Evolutionary conservation across 2,329 filamentous ascomycete species (phyloP).

Genomic region (Penicillium sp.): DNA sequence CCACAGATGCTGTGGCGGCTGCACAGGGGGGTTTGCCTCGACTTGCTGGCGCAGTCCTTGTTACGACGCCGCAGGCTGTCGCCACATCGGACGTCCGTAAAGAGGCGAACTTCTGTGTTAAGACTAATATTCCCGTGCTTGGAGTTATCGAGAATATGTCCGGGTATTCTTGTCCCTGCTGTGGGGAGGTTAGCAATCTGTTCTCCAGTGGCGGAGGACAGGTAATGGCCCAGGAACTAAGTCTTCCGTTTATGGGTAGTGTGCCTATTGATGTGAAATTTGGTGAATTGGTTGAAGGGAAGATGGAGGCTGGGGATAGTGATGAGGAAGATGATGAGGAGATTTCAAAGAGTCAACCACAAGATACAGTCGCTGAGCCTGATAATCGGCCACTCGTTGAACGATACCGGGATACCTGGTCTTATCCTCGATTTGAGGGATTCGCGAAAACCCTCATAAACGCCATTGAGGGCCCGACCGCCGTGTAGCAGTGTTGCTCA

Average conservation of each 20-base stretch:
- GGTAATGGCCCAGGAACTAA: constrained; percentile 83
- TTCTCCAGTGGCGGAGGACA: constrained; percentile 89
- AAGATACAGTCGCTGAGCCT: constrained; percentile 13
- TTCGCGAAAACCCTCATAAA: constrained; percentile 39
- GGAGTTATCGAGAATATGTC: constrained; percentile 96
- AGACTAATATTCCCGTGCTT: constrained; percentile 74
- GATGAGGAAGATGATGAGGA: constrained; percentile 27
- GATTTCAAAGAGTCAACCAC: constrained; percentile 4
- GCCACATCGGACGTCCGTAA: constrained; percentile 91
- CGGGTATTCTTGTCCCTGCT: constrained; percentile 56
- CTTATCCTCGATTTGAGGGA: constrained; percentile 42
- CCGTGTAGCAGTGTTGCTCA: background rate
- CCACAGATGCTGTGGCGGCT: constrained; percentile 23
- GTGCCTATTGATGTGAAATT: constrained; percentile 94
- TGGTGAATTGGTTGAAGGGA: constrained; percentile 75
- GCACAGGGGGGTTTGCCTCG: constrained; percentile 49
- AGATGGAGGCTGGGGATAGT: constrained; percentile 25
- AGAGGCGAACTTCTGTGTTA: constrained; percentile 88
- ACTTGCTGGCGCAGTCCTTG: constrained; percentile 83
- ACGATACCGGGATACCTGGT: constrained; percentile 45
- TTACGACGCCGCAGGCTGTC: constrained; percentile 94
- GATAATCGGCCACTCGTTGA: constrained; percentile 41
- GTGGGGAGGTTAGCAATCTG: constrained; percentile 82
- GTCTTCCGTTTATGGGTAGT: constrained; percentile 76
- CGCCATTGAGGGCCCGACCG: constrained; percentile 25